phyloP scores from a whole-genome alignment of 192 early-diverging fungal genomes.

The Funneliformis mosseae region DNA sequence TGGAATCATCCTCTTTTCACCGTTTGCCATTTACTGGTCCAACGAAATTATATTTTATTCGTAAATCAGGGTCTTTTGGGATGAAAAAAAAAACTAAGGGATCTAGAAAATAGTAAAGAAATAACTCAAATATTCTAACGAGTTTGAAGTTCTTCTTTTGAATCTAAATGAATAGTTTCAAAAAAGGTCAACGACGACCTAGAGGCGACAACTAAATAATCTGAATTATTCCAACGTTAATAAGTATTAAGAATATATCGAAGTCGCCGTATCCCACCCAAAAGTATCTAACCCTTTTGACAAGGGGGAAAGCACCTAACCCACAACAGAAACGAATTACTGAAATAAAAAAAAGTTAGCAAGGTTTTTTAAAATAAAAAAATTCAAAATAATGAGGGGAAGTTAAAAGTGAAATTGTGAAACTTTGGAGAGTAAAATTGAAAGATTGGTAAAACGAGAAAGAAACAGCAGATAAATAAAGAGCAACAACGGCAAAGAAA shows the following conservation, averaged over 20 bases:
- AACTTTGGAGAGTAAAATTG: not conserved
- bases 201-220: not conserved
- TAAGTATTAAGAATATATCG: not conserved
- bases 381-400: not conserved
- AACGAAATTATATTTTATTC: not conserved
- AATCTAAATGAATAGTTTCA: not conserved
- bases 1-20: constrained; percentile 30
- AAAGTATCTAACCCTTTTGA: constrained; percentile 9
- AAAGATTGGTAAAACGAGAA: not conserved
- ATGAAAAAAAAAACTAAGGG: not conserved
- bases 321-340: not conserved
- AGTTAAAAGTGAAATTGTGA: not conserved
- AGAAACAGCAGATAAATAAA: not conserved
- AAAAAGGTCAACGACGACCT: not conserved
- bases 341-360: not conserved
- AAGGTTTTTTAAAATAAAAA: too few species aligned
- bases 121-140: not conserved
- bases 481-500: not conserved
- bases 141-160: not conserved
- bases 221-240: not conserved
- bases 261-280: constrained; percentile 23
- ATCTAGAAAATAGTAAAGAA: not conserved
- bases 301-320: not conserved
- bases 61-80: not conserved
- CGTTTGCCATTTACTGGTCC: constrained; percentile 29